Evolutionary conservation across 805 yeast species (phyloP).

Genomic region (Candida caryicola): DNA sequence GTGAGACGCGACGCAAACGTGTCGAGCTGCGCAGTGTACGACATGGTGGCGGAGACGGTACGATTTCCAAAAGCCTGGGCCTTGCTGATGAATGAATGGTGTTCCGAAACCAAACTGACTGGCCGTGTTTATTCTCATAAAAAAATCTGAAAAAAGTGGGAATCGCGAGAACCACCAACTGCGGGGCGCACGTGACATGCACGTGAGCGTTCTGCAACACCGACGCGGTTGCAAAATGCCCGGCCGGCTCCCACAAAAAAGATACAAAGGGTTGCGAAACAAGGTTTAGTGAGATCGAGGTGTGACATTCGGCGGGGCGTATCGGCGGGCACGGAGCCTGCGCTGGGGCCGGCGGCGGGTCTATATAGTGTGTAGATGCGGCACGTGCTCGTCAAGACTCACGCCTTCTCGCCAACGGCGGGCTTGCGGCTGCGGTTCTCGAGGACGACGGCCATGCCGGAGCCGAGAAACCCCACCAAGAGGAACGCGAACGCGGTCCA

Average conservation of each 20-base stretch:
- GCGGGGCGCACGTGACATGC: slow-evolving; percentile 22
- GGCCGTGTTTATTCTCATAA: not conserved
- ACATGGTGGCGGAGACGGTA: slow-evolving; percentile 23
- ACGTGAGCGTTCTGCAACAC: too few species aligned
- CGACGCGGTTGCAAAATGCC: not conserved
- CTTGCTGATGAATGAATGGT: not conserved
- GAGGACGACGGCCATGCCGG: not conserved
- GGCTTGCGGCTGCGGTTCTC: too few species aligned
- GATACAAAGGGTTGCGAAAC: too few species aligned
- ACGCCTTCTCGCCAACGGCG: too few species aligned
- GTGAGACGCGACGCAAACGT: slow-evolving; percentile 64
- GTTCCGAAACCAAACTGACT: not conserved
- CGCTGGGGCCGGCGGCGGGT: too few species aligned
- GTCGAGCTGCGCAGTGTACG: slow-evolving; percentile 58
- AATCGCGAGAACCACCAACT: slow-evolving; percentile 13
- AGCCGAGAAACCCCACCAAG: slow-evolving; percentile 25
- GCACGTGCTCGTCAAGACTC: too few species aligned
- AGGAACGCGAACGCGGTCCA: slow-evolving; percentile 60
- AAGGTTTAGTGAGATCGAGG: too few species aligned
- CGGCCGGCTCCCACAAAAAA: too few species aligned
- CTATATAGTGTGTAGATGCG: too few species aligned
- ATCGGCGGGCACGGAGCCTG: too few species aligned
- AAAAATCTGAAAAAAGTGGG: slow-evolving; percentile 19
- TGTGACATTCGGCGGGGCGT: too few species aligned
- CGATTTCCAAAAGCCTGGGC: not conserved